Evolutionary conservation across 257 asterid genomes (phyloP), one percentile per base, ranked within the genome.

Genomic region (Jacaranda mimosifolia): DNA sequence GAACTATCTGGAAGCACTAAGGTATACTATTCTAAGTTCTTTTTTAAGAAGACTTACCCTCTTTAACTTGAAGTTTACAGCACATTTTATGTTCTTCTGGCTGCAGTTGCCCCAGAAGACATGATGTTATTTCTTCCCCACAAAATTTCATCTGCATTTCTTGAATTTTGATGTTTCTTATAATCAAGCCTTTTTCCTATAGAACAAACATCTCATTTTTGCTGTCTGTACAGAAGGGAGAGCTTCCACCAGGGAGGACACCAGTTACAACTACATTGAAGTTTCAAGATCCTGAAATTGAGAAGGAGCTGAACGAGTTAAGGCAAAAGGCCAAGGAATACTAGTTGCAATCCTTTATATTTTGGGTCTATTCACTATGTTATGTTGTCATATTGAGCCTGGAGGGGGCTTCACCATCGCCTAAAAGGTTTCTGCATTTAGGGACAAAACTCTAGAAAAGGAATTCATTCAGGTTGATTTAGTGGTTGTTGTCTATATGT

Each of bases 201-300:
- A 52, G 14, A 17, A 5, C 7, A 18, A 51, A 48, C 12, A 8
- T 42, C 53, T 21, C 43, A 48, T 42, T 68, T 57, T 67, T 78
- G 70, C 51, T 64, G 26, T 43, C 73, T 94, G 32, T 26, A 26
- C 32, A 91, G 99, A 96, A 93, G 85, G 98, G 98, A 72, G 98
- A 93, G 79, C 97, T 96, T 75, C 99, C 99, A 21, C 80, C 94
- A 0, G 98, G 99, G 52, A 93, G 98, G 11, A 26, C 32, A 26
- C 77, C 93, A 0, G 83, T 87, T 39, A 46, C 86, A 36, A 80
- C 86, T 81, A 78, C 89, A 0, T 79, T 87, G 59, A 91, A 93
- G 73, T 91, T 86, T 83, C 93, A 89, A 82, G 99, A 96, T 82
- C 82, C 93, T 26, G 99, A 96, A 73, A 90, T 93, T 58, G 97